Evolutionary conservation across 2,329 filamentous ascomycete genomes (phyloP).

Genomic region (Aaosphaeria pasadenensis): DNA sequence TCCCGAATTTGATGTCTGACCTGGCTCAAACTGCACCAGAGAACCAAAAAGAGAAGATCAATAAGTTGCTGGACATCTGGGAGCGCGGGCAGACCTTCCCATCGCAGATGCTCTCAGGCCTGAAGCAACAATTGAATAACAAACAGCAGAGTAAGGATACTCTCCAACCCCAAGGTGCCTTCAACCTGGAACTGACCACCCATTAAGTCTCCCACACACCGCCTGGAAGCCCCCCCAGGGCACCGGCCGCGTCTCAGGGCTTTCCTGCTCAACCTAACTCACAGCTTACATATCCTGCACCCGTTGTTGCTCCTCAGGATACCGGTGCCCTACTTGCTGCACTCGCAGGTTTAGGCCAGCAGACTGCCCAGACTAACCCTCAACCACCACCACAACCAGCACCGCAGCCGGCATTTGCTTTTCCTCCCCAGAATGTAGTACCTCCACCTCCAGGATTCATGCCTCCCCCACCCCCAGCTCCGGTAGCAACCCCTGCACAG

Average conservation of each 20-base stretch:
- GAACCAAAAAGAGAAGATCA: constrained; percentile 97
- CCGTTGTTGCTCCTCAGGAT: constrained; percentile 18
- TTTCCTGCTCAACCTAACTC: constrained; percentile 23
- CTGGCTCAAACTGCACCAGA: constrained; percentile 83
- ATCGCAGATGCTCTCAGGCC: constrained; percentile 69
- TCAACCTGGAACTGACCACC: not conserved
- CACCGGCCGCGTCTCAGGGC: constrained; percentile 14
- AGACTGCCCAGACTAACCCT: constrained; percentile 26
- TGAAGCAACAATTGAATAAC: constrained; percentile 75
- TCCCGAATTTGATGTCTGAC: constrained; percentile 93
- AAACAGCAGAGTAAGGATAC: constrained; percentile 62
- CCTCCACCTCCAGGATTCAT: constrained; percentile 31
- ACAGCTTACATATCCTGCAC: constrained; percentile 17
- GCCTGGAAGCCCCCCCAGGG: constrained; percentile 26
- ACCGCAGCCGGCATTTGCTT: constrained; percentile 14
- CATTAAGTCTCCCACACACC: constrained; percentile 7
- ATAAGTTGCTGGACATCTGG: constrained; percentile 96
- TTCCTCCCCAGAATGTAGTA: constrained; percentile 25
- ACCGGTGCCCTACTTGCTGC: constrained; percentile 31
- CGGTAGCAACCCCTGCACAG: constrained; percentile 18
- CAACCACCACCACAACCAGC: constrained; percentile 18
- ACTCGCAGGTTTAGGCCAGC: constrained; percentile 29
- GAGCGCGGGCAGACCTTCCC: constrained; percentile 94
- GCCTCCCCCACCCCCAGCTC: constrained; percentile 19
- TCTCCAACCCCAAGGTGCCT: constrained; percentile 6